These are phyloP conservation scores for Alnus rubra DNA, from an alignment of 306 rosid species.

Conservation along the genomic window DNA sequence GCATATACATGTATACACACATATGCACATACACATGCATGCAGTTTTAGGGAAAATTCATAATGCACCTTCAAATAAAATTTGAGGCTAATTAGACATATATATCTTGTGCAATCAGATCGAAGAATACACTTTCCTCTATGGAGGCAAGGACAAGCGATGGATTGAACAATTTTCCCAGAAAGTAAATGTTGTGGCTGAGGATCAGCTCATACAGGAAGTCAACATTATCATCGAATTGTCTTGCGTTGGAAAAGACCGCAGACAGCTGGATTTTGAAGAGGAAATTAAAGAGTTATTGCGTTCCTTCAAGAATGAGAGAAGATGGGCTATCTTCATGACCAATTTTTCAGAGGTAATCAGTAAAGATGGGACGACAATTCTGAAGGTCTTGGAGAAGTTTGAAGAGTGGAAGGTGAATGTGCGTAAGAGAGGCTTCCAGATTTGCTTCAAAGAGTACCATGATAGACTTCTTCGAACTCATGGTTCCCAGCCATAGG, in stretches of 20 bases:
- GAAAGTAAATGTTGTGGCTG: constrained; percentile 17
- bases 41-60: no score
- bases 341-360: constrained; percentile 37
- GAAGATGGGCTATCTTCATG: constrained; percentile 48
- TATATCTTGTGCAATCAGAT: constrained; percentile 16
- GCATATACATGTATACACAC: no score
- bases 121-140: constrained; percentile 37
- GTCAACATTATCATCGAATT: constrained; percentile 32
- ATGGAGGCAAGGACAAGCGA: constrained; percentile 41
- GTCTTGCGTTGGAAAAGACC: constrained; percentile 33
- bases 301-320: constrained; percentile 55
- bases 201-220: constrained; percentile 35
- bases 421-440: constrained; percentile 36
- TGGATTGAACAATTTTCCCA: constrained; percentile 47
- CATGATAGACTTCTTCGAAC: constrained; percentile 16
- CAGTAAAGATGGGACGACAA: constrained; percentile 35
- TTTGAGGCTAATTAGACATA: no score
- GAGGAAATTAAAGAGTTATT: constrained; percentile 43
- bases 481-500: neutral
- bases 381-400: constrained; percentile 39
- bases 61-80: no score
- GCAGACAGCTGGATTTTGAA: neutral
- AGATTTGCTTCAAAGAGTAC: constrained; percentile 24
- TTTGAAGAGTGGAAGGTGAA: constrained; percentile 44
- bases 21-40: no score